Percentiles rank a stretch among this genome's conserved stretches.
Evolutionary conservation across 108 stramenopile species (phyloP).

Genomic region (Skeletonema menzelii): DNA sequence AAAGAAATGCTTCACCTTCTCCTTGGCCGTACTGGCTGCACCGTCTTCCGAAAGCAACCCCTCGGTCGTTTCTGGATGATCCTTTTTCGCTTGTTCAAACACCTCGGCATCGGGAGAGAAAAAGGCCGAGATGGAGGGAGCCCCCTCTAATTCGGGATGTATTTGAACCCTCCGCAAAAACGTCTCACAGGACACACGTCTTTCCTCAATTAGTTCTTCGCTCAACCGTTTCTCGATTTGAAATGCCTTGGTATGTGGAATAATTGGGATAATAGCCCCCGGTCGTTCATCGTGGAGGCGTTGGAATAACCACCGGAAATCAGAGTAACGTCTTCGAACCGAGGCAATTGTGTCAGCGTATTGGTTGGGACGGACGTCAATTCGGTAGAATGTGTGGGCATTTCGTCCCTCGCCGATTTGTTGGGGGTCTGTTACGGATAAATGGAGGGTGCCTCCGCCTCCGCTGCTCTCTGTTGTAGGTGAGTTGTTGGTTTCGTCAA

Average conservation of each 20-base stretch:
- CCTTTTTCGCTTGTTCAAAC: constrained; percentile 64
- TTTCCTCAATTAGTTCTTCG: constrained; percentile 74
- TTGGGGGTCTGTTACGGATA: constrained; percentile 64
- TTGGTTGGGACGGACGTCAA: constrained; percentile 43
- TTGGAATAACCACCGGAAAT: constrained; percentile 93
- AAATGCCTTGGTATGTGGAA: constrained; percentile 84
- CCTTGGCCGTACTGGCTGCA: constrained; percentile 23
- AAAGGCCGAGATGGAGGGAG: constrained; percentile 75
- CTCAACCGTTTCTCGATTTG: constrained; percentile 64
- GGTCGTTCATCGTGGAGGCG: constrained; percentile 80
- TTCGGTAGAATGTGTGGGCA: constrained; percentile 63
- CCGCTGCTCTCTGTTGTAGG: not conserved
- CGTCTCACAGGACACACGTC: constrained; percentile 71
- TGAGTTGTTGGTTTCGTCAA: constrained; percentile 13
- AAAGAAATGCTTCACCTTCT: constrained; percentile 58
- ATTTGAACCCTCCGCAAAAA: constrained; percentile 73
- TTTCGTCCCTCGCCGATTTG: constrained; percentile 65
- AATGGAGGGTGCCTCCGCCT: constrained; percentile 14
- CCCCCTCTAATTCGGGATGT: constrained; percentile 77
- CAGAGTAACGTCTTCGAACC: constrained; percentile 84
- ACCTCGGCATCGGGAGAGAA: constrained; percentile 73
- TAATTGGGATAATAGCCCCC: constrained; percentile 89
- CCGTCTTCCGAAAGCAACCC: not conserved
- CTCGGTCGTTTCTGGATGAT: constrained; percentile 46
- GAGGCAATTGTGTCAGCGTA: constrained; percentile 54